phyloP scores from a whole-genome alignment of 2,329 filamentous ascomycete species.

The Parastagonospora nodorum region DNA sequence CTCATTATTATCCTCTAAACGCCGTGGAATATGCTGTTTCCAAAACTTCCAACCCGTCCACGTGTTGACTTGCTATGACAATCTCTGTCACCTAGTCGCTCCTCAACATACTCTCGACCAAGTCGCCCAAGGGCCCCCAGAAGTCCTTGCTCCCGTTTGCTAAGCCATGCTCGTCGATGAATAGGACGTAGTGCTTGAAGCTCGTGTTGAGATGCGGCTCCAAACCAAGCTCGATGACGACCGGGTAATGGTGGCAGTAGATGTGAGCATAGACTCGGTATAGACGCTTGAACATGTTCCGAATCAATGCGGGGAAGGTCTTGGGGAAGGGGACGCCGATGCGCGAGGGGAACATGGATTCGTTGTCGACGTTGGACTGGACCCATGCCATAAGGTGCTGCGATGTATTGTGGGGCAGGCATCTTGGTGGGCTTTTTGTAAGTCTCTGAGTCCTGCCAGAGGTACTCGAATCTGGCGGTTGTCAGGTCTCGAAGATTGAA shows the following conservation, averaged over 20 bases:
- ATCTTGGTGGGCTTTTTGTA: constrained; percentile 98
- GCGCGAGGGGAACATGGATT: constrained; percentile 90
- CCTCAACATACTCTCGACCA: constrained; percentile 96
- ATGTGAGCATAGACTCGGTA: constrained; percentile 98
- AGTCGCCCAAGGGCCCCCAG: constrained; percentile 92
- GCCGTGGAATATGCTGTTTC: too few relatives aligned
- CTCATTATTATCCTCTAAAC: too few relatives aligned
- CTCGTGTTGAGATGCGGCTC: constrained; percentile 98
- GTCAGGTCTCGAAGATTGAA: constrained; percentile 4
- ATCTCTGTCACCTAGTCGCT: constrained; percentile 66
- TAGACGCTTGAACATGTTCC: constrained; percentile 99
- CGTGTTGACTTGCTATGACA: too few relatives aligned
- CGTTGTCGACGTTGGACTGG: constrained; percentile 93
- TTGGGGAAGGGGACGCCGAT: constrained; percentile 94
- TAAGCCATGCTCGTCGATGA: constrained; percentile 94
- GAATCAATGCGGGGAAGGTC: constrained; percentile 88
- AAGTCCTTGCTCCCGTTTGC: constrained; percentile 89
- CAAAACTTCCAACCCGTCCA: too few relatives aligned
- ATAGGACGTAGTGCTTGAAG: constrained; percentile 99
- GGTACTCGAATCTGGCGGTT: constrained; percentile 81
- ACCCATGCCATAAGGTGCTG: constrained; percentile 98
- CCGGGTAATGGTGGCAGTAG: constrained; percentile 97
- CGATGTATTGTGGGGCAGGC: constrained; percentile 95
- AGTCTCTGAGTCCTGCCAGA: constrained; percentile 95
- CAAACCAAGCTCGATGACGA: constrained; percentile 90